Conservation (phyloP, 164 flowering plant species). For the Stephania cephalantha region DNA sequence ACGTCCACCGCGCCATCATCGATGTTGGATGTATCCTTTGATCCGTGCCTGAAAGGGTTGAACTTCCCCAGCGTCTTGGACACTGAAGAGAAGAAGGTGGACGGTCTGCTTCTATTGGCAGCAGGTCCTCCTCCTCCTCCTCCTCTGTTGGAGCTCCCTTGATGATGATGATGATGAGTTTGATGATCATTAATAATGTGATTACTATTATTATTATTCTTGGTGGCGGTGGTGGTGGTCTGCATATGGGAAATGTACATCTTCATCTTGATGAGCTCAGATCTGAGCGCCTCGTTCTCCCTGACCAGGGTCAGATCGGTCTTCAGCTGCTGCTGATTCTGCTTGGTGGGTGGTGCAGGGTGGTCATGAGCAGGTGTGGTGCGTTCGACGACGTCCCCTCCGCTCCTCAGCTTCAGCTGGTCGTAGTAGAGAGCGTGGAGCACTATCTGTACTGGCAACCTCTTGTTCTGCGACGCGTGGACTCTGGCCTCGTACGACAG, state of each 20-base stretch:
- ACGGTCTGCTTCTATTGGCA: conserved; percentile 17
- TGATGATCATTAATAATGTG: too few species aligned
- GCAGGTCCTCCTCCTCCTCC: not conserved
- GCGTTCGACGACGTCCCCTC: conserved; percentile 26
- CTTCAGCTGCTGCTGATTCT: conserved; percentile 34
- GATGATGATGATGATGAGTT: not conserved
- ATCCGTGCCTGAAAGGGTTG: conserved; percentile 81
- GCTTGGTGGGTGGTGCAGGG: conserved; percentile 38
- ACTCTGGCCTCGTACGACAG: conserved; percentile 82
- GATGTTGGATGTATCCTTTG: conserved; percentile 71
- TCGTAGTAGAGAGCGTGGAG: conserved; percentile 87
- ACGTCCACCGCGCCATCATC: conserved; percentile 41
- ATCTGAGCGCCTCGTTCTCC: conserved; percentile 68
- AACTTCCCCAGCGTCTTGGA: conserved; percentile 83
- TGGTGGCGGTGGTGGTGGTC: not conserved
- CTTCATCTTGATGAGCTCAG: conserved; percentile 83
- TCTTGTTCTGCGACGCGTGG: conserved; percentile 89
- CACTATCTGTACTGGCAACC: conserved; percentile 80
- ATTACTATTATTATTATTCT: too few species aligned
- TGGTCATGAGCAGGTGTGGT: too few species aligned
- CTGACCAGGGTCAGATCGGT: conserved; percentile 56
- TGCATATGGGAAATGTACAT: conserved; percentile 58
- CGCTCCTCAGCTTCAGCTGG: conserved; percentile 77
- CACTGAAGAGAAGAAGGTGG: conserved; percentile 66
- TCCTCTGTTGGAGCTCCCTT: conserved; percentile 13